phyloP scores from a whole-genome alignment of 371 early-diverging fungal species.

The Saksenaea oblongispora region DNA sequence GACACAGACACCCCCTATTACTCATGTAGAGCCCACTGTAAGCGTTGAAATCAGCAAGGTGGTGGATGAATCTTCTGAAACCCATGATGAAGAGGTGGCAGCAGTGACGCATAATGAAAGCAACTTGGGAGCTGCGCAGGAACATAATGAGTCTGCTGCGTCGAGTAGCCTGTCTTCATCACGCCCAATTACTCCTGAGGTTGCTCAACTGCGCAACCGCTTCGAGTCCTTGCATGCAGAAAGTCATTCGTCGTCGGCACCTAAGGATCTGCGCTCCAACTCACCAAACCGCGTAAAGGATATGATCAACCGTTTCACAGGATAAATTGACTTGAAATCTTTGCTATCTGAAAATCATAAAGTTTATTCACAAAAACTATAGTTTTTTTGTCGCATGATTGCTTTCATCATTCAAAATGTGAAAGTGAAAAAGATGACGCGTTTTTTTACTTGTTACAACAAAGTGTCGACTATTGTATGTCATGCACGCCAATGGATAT shows the following conservation, averaged over 20 bases:
- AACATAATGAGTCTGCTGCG: slow-evolving; percentile 10
- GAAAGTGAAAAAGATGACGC: too few species aligned
- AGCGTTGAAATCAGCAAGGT: slow-evolving; percentile 4
- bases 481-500: too few species aligned
- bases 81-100: slow-evolving; percentile 34
- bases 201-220: slow-evolving; percentile 34
- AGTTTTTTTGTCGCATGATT: too few species aligned
- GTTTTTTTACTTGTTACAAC: too few species aligned
- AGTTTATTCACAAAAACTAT: neutral
- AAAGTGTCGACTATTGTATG: too few species aligned
- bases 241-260: slow-evolving; percentile 14
- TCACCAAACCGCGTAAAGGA: slow-evolving; percentile 45
- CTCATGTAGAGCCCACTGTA: neutral
- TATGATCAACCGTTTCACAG: slow-evolving; percentile 39
- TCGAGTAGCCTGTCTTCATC: slow-evolving; percentile 7
- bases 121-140: slow-evolving; percentile 1
- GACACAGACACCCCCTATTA: neutral
- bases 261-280: slow-evolving; percentile 31
- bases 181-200: slow-evolving; percentile 27
- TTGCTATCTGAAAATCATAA: neutral
- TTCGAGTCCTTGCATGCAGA: slow-evolving; percentile 23
- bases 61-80: slow-evolving; percentile 7
- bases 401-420: too few species aligned
- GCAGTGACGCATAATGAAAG: slow-evolving; percentile 15
- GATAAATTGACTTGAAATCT: slow-evolving; percentile 4